Evolutionary conservation across 2,329 filamentous ascomycete species (phyloP), one percentile per base, ranked within the genome.

Genomic region (Penicillium sp.): DNA sequence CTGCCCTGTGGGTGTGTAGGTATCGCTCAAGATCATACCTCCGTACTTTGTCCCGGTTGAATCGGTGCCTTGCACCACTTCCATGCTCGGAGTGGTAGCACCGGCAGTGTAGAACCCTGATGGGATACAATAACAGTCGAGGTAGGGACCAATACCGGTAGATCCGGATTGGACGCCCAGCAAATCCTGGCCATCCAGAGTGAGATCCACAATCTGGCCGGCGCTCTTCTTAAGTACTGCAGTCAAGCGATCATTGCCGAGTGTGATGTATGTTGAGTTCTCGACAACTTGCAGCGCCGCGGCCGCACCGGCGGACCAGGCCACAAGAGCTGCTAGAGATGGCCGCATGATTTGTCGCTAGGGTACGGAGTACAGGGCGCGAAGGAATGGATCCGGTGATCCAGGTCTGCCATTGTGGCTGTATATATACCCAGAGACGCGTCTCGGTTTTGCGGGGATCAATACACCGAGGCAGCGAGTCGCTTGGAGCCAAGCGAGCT

Each of bases 111-210:
- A 87, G 62, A 80, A 81, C 0, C 85, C 85, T 0, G 75, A 77
- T 1, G 83, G 83, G 0, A 76, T 82, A 64, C 84, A 87, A 68
- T 86, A 85, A 66, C 85, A 87, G 67, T 87, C 84, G 5, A 87
- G 78, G 62, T 86, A 86, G 1, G 83, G 81, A 0, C 82, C 81
- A 24, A 80, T 75, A 2, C 83, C 83, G 4, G 69, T 76, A 16
- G 72, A 73, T 16, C 77, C 77, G n/a, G 71, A 64, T 32, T 62
- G 57, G 3, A 58, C 56, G 11, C 83, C 83, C 1, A 86, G 76
- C 1, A 86, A 74, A 57, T 86, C 79, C 55, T 81, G 78, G 0
- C 71, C 73, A 60, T 81, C 79, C 0, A 82, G 75, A 10, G 67
- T 71, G 3, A 82, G 66, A 16, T 71, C 67, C 9, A 74, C 68